Percentiles rank a stretch among this genome's conserved stretches.
phyloP scores from a whole-genome alignment of 352 stramenopile genomes.

The Sclerospora graminicola region DNA sequence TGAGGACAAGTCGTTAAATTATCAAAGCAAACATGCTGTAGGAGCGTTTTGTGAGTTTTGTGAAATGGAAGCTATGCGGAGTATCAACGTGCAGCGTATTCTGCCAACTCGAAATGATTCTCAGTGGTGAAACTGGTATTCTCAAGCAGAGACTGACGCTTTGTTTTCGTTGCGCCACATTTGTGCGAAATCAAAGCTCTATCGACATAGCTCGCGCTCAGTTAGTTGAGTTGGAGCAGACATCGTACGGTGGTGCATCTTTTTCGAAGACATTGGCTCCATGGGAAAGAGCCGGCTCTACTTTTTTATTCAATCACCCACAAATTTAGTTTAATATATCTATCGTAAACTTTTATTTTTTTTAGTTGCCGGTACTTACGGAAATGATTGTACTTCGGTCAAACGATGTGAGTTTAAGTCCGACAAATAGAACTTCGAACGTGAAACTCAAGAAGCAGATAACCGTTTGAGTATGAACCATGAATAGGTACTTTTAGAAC shows the following conservation, averaged over 20 bases:
- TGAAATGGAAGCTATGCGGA: conserved; percentile 6
- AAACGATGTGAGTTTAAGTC: too few species aligned
- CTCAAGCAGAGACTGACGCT: conserved; percentile 12
- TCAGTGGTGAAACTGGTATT: conserved; percentile 10
- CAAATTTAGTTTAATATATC: too few species aligned
- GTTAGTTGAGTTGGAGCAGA: conserved; percentile 6
- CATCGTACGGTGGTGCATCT: conserved; percentile 3
- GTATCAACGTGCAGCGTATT: conserved; percentile 3
- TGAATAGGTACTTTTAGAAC: too few species aligned
- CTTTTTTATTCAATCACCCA: too few species aligned
- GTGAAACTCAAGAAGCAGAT: too few species aligned
- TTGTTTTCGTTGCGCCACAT: conserved; percentile 8
- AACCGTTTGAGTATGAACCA: too few species aligned
- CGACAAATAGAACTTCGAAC: too few species aligned
- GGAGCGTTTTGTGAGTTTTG: conserved; percentile 24
- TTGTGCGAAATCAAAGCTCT: conserved; percentile 8
- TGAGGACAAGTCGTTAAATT: neutral
- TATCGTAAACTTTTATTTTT: too few species aligned
- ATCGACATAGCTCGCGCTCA: conserved; percentile 7
- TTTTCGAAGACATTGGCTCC: too few species aligned
- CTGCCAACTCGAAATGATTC: conserved; percentile 12
- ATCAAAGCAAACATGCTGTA: neutral
- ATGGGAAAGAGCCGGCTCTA: too few species aligned
- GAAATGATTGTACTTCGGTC: too few species aligned
- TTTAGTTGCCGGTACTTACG: too few species aligned